Conservation (phyloP, 305 asterid species). For the Fraxinus platypoda region DNA sequence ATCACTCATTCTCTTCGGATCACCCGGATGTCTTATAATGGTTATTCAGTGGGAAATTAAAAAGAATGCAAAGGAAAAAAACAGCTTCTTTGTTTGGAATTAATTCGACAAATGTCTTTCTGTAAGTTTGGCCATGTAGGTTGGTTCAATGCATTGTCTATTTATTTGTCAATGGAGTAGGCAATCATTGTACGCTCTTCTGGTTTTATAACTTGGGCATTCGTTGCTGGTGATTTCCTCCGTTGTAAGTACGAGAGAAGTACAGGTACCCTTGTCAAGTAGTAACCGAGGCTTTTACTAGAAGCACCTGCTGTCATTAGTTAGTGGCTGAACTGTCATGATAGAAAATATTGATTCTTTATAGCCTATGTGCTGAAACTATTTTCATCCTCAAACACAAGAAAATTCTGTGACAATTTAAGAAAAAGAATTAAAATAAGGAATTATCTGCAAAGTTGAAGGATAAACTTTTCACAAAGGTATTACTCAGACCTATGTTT, state of each 20-base stretch:
- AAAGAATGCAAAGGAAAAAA: not conserved
- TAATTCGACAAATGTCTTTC: not conserved
- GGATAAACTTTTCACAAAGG: not conserved
- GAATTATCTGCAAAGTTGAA: not conserved
- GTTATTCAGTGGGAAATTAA: not conserved
- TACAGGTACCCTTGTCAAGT: not conserved
- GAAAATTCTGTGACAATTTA: not conserved
- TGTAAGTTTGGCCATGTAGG: not conserved
- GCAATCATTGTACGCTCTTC: not conserved
- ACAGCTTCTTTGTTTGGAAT: not conserved
- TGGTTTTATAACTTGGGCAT: not conserved
- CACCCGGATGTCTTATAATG: not conserved
- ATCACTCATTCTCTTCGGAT: not conserved
- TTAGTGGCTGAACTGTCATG: not conserved
- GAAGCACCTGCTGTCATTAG: not conserved
- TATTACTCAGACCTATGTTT: not conserved
- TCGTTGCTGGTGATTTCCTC: not conserved
- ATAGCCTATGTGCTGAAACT: not conserved
- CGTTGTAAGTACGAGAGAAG: not conserved
- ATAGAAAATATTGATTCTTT: not conserved
- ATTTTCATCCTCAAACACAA: not conserved
- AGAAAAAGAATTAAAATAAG: not conserved
- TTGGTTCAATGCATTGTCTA: not conserved
- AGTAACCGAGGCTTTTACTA: not conserved
- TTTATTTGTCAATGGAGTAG: not conserved